Evolutionary conservation across 257 asterid genomes (phyloP), one percentile per base, ranked within the genome.

Genomic region (Solanum pimpinellifolium): DNA sequence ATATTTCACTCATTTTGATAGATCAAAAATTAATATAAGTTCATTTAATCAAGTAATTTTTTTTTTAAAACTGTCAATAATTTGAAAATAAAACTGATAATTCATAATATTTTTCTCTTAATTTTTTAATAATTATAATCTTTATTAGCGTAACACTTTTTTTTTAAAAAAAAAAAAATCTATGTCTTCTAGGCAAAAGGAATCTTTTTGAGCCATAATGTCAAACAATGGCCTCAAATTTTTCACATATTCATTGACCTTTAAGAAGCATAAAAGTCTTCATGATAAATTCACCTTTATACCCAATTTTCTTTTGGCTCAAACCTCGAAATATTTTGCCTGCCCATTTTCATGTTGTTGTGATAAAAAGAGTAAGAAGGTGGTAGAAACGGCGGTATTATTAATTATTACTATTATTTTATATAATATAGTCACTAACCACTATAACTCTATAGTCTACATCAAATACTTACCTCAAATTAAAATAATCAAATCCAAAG

Each of bases 401-500:
- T n/a, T 0, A 60, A 62, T 62, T 62, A 62, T n/a, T 9, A 33
- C 35, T 33, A 62, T 60, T 23, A 62, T 46, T 83, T 77, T 89
- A 37, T 89, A 65, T 65, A 65, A 12, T 18, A n/a, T 73, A 68
- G 20, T 78, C 86, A 44, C 76, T 27, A 76, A 76, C 85, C 89
- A 85, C 83, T 66, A 78, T 66, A 47, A 52, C 49, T 74, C 66
- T 18, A 21, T 46, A 60, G 86, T 84, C 88, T 78, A 39, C 85
- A 83, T 86, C 62, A 82, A 65, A 56, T 27, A 75, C 86, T 83
- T 86, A 52, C 89, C 35, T 25, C 35, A 44, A 52, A 39, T 86
- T 81, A 83, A 47, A 88, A 86, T 76, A 76, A 75, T 65, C 29
- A 62, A 62, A 88, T 37, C 86, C 87, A 41, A 78, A 84, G 85